phyloP scores from a whole-genome alignment of 257 asterid genomes.

The Haberlea rhodopensis region DNA sequence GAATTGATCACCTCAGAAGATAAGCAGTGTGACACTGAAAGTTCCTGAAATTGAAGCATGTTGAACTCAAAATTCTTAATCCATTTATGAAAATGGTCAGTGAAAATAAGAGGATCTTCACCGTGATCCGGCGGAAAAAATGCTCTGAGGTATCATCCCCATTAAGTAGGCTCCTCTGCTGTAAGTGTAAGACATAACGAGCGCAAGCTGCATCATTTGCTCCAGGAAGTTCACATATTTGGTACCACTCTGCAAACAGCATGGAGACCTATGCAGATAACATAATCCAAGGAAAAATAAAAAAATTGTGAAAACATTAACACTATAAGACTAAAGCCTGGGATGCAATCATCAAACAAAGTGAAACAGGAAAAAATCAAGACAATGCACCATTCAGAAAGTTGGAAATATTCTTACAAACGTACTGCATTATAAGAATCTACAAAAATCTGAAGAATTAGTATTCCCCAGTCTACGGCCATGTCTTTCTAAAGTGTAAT shows the following conservation, averaged over 20 bases:
- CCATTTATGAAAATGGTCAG: slow-evolving; percentile 1
- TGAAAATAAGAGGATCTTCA: slow-evolving; percentile 26
- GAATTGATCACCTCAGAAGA: slow-evolving; percentile 74
- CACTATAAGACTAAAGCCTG: no score
- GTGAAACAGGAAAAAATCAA: no score
- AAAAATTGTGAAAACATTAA: no score
- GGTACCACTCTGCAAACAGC: slow-evolving; percentile 84
- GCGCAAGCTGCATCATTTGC: slow-evolving; percentile 72
- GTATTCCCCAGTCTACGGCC: not conserved
- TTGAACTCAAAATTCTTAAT: slow-evolving; percentile 12
- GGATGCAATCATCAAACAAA: no score
- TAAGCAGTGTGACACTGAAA: slow-evolving; percentile 84
- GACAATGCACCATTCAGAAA: no score
- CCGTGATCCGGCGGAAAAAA: slow-evolving; percentile 79
- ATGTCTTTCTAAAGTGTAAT: not conserved
- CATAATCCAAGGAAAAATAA: slow-evolving; percentile 9
- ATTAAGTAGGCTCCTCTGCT: slow-evolving; percentile 77
- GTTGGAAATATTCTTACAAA: not conserved
- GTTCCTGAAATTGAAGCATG: slow-evolving; percentile 53
- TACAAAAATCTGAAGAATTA: no score
- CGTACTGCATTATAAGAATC: not conserved
- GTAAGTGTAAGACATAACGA: slow-evolving; percentile 58
- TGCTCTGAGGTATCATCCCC: slow-evolving; percentile 91
- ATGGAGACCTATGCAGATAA: slow-evolving; percentile 49
- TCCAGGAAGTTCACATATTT: slow-evolving; percentile 83